These are phyloP conservation scores for Thecamonas trahens DNA, from an alignment of 78 protist genomes.

Conservation along the genomic window DNA sequence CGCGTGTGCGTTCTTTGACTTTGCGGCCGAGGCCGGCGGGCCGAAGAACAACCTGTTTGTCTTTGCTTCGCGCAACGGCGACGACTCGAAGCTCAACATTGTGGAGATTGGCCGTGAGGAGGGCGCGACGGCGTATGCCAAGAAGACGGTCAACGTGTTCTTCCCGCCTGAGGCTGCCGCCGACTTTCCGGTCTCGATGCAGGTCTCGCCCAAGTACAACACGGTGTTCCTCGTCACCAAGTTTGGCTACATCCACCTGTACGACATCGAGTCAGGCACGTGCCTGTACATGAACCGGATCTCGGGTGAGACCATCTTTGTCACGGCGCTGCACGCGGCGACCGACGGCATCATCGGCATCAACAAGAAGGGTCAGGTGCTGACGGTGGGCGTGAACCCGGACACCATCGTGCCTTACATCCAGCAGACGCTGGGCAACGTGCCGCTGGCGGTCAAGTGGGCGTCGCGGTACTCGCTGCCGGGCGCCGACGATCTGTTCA, in stretches of 20 bases:
- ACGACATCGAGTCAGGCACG: slow-evolving; percentile 82
- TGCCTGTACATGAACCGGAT: slow-evolving; percentile 81
- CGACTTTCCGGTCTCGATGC: slow-evolving; percentile 98
- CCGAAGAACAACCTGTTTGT: slow-evolving; percentile 60
- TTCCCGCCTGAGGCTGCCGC: slow-evolving; percentile 82
- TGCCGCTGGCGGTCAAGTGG: slow-evolving; percentile 74
- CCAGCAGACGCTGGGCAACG: slow-evolving; percentile 54
- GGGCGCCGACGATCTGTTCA: slow-evolving; percentile 90
- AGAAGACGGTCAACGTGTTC: slow-evolving; percentile 67
- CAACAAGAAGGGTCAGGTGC: slow-evolving; percentile 78
- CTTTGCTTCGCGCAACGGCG: slow-evolving; percentile 65
- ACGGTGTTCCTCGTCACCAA: slow-evolving; percentile 87
- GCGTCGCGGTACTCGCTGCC: slow-evolving; percentile 86
- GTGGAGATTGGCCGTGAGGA: slow-evolving; percentile 67
- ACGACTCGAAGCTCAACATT: slow-evolving; percentile 66
- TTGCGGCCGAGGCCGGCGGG: slow-evolving; percentile 59
- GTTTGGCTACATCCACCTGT: slow-evolving; percentile 83
- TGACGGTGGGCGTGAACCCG: slow-evolving; percentile 79
- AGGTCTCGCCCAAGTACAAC: slow-evolving; percentile 60
- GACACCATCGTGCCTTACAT: slow-evolving; percentile 82
- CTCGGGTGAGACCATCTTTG: slow-evolving; percentile 81
- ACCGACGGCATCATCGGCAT: slow-evolving; percentile 86
- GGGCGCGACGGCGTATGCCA: slow-evolving; percentile 53
- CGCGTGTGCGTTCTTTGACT: slow-evolving; percentile 76
- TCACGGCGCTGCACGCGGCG: slow-evolving; percentile 59